These are phyloP conservation scores for Nicotiana undulata DNA, from an alignment of 257 asterid species.

Conservation along the genomic window DNA sequence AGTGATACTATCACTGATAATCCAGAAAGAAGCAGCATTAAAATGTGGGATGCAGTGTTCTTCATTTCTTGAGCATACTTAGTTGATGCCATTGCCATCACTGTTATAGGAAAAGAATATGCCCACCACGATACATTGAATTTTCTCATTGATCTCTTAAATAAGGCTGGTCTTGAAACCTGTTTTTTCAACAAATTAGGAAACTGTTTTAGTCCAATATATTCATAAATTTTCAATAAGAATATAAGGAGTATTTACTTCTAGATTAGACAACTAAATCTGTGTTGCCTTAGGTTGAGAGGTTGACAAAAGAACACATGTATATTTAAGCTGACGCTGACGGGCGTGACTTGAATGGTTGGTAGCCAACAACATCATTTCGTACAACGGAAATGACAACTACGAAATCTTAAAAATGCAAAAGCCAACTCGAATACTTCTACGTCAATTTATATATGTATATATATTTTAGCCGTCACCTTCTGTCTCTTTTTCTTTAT, in stretches of 20 bases:
- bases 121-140: constrained; percentile 19
- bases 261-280: neutral
- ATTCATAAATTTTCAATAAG: neutral
- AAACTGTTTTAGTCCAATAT: neutral
- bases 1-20: constrained; percentile 7
- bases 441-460: neutral
- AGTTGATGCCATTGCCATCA: constrained; percentile 10
- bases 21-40: constrained; percentile 10
- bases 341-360: neutral
- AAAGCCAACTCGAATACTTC: neutral
- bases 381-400: neutral
- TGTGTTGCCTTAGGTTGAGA: neutral
- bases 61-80: constrained; percentile 12
- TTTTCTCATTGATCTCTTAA: constrained; percentile 14
- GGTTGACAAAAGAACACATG: neutral
- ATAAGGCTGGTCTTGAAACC: constrained; percentile 12
- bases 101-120: constrained; percentile 11
- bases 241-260: neutral
- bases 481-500: neutral
- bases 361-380: neutral
- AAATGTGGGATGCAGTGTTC: constrained; percentile 5
- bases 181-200: neutral
- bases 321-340: neutral
- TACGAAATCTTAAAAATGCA: neutral
- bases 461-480: neutral